Percentiles rank a stretch among this genome's conserved stretches.
Conservation (phyloP, 176 grass and related monocot genomes). For the Panicum miliaceum region DNA sequence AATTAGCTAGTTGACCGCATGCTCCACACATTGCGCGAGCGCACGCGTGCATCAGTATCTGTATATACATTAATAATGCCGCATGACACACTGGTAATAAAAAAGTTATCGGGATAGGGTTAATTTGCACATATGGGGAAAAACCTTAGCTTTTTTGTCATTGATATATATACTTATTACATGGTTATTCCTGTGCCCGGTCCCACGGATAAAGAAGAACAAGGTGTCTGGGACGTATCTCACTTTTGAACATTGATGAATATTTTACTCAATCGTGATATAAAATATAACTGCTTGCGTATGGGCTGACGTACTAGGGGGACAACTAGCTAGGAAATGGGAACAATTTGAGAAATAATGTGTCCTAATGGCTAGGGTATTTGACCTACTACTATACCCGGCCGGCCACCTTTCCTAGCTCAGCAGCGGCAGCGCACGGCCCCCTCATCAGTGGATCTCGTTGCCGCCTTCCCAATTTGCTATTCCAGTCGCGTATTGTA, state of each 20-base stretch:
- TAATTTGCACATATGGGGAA: not conserved
- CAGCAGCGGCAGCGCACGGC: not conserved
- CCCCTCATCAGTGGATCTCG: not conserved
- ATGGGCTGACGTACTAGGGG: not conserved
- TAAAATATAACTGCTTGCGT: not conserved
- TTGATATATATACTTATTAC: not conserved
- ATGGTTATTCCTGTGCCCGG: constrained; percentile 9
- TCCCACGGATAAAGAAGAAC: constrained; percentile 21
- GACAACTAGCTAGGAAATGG: not conserved
- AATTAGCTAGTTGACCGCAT: not conserved
- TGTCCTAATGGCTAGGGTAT: not conserved
- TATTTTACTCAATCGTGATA: not conserved
- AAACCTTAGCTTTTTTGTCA: not conserved
- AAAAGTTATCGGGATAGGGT: not conserved
- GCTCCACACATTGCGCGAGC: not conserved
- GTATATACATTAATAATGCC: not conserved
- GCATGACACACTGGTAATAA: not conserved
- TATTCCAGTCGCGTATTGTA: too few relatives aligned
- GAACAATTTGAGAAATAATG: not conserved
- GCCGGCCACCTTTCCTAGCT: constrained; percentile 1
- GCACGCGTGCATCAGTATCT: not conserved
- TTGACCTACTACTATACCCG: not conserved
- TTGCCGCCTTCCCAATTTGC: not conserved
- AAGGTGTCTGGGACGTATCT: not conserved
- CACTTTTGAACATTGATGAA: not conserved